Base-by-base conservation (phyloP, 2,329 filamentous ascomycete species). In the Fusarium redolens region DNA sequence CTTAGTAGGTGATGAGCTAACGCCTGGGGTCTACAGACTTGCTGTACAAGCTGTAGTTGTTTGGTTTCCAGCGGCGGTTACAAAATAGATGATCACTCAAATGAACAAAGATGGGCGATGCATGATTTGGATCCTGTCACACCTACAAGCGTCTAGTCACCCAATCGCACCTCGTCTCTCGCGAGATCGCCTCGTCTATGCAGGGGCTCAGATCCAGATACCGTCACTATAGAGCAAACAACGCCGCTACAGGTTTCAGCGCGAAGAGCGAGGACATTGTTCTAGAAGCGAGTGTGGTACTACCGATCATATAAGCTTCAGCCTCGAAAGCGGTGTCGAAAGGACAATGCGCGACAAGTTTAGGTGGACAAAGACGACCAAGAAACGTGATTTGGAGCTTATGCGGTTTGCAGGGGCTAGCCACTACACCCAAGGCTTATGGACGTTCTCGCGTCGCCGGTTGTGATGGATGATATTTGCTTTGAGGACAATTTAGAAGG, bases 261-360 rank as follows among this genome's bases (percentile, higher is more conserved):
- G 35, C 44, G 40, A 55, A 38, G 65, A 50, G n/a, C 33, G 44
- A 56, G n/a, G 15, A 51, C 10, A 58, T 69, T 69, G 58, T 64
- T 69, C 58, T 28, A 22, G 12, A 10, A 22, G 6, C 5, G 22
- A 15, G 28, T n/a, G 43, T n/a, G 14, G 30, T 20, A 33, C 14
- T 52, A 17, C 20, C 43, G 8, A 22, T n/a, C 37, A 22, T n/a
- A 18, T 4, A 31, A 38, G 38, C 5, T 33, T 43, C 58, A 69
- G 65, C 40, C 58, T 33, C 44, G 37, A 9, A 33, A 41, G 50
- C 58, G 58, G 50, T 28, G 44, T 45, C 10, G 30, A 43, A 15
- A 40, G 41, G 45, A 47, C 65, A 64, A 64, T 69, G 25, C 7
- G 10, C 17, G 8, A 28, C 22, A 35, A 37, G 62, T 25, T 11